Evolutionary conservation across 1,139 yeast species (phyloP), one percentile per base, ranked within the genome.

Genomic region (Magnusiomyces magnusii): DNA sequence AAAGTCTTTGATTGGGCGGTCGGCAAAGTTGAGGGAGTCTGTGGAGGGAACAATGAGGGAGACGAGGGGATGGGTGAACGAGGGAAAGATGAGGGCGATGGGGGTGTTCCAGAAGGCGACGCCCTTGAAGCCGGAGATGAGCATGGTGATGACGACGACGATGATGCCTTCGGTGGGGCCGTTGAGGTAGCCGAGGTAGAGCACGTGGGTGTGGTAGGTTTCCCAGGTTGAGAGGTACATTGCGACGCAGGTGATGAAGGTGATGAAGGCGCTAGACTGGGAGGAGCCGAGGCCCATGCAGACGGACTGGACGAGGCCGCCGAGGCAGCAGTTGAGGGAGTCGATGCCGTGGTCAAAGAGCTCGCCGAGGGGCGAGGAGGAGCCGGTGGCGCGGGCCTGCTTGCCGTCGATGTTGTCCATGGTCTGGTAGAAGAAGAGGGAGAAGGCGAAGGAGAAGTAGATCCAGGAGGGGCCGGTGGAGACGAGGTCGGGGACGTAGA

Each of bases 391-490:
- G 65, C 95, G 78, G 19, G 95, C 95, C 71, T 87, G 95, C 66
- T 86, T 83, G 13, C 95, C 95, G 69, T 87, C 95, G 68, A 91
- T 85, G 41, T 90, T 90, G 73, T 87, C 95, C 76, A 87, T 85
- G 0, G 95, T 87, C 69, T 87, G 93, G 73, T 87, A 87, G 80
- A 86, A 81, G 70, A 86, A 83, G 62, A 87, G 76, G 1, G 89
- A 86, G 65, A 83, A 75, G 1, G 88, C 92, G 68, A 85, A 84
- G 66, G 83, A 78, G 64, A 80, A 78, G 70, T 86, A 86, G 59
- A 85, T 77, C 89, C 88, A 84, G 52, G 78, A 67, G n/a, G 93
- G 92, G 50, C 80, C 79, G 1, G 77, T 75, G 7, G 77, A 67
- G 23, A 65, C 65, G 64, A 86, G 76, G 64, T 79, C 79, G 0